Conservation (phyloP, 2,329 filamentous ascomycete species). For the Scedosporium dehoogii region DNA sequence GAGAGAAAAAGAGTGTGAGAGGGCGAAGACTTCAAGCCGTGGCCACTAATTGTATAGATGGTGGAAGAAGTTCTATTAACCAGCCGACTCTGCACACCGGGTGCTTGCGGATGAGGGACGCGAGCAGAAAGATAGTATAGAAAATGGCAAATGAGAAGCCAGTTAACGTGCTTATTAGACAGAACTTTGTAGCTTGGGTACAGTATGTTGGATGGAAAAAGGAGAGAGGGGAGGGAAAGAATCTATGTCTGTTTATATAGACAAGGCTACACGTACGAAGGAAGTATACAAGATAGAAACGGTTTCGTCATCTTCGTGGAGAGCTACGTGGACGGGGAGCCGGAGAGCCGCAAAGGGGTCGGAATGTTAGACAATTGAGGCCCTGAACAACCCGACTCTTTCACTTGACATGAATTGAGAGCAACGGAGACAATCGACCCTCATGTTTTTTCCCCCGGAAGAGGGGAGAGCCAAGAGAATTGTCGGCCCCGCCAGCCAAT, state of each 20-base stretch:
- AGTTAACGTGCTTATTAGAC: too few relatives aligned
- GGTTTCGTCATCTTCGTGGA: background rate
- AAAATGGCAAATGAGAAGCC: background rate
- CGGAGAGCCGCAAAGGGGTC: background rate
- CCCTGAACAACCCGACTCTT: background rate
- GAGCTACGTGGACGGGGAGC: background rate
- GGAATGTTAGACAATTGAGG: background rate
- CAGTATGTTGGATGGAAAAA: background rate
- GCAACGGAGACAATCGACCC: background rate
- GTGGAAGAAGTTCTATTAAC: background rate
- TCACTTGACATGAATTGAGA: background rate
- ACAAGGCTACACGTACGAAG: background rate
- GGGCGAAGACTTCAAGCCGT: background rate
- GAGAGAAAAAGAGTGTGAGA: background rate
- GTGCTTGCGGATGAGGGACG: constrained; percentile 1
- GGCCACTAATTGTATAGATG: background rate
- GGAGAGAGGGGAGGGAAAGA: background rate
- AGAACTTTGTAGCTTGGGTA: background rate
- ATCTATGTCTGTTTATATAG: background rate
- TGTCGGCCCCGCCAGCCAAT: constrained; percentile 2
- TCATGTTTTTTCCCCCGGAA: background rate
- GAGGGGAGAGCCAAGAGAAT: background rate
- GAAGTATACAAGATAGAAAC: background rate
- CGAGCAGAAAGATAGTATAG: background rate
- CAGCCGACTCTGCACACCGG: constrained; percentile 3